Base-by-base conservation (phyloP, 108 stramenopile genomes). In the Pseudonitzschia multiseries region DNA sequence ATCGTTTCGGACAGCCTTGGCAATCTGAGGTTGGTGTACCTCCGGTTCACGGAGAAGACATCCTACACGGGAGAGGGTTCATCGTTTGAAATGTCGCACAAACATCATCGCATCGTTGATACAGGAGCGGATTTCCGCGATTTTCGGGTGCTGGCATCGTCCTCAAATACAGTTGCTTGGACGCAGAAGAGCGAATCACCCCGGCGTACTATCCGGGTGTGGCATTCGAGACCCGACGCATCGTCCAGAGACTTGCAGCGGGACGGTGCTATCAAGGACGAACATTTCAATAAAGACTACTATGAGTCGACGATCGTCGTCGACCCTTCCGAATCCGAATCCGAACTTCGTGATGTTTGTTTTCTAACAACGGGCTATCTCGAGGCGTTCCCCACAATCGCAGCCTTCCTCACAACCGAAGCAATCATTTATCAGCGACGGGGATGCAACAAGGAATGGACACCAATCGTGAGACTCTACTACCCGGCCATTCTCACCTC, bases 361-460 rank as follows among this genome's bases (percentile, higher is more conserved):
- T 94, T 91, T 74, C 44, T 90, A 36, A 46, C 65, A 32, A 87
- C 86, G 52, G 93, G 90, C 9, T 84, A 78, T 68, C 57, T 89
- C 59, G 89, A 90, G 61, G 76, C 80, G 8, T 88, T 81, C 73
- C 89, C 93, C 4, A 81, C 80, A 75, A 59, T 94, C 33, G 74
- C 89, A 29, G 71, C 80, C 22, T 90, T 87, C 56, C 76, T 86
- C 12, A 50, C 56, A 64, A 73, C 72, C 5, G 71, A 86, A 28
- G 87, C 81, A 32, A 56, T 87, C 24, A 70, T 90, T 21, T 87
- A 84, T 59, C 82, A 76, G 57, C 83, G 87, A 54, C 71, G 81
- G 9, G 76, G 76, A 44, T 43, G 71, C 42, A 70, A 67, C 42
- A 28, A 71, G 31, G 31, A 78, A 13, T 93, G 92, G 92, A 65